Evolutionary conservation across 148 eudicot species (phyloP).

Genomic region (Rhododendron ovatum): DNA sequence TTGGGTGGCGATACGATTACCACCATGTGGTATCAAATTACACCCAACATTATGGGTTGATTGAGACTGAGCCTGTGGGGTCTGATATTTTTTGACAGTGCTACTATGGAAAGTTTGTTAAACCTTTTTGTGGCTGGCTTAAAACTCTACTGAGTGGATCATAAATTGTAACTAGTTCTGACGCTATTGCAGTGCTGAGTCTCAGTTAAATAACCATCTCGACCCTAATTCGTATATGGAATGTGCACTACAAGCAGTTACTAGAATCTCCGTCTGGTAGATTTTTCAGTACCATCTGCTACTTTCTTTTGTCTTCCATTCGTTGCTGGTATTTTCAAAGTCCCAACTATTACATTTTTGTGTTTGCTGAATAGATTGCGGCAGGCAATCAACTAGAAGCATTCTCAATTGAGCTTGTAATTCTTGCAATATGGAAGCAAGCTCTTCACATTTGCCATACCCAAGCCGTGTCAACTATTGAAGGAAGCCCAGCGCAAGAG

Average conservation of each 20-base stretch:
- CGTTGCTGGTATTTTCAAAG: not conserved
- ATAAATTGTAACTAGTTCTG: not conserved
- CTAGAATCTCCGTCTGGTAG: not conserved
- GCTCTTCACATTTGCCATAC: slow-evolving; percentile 72
- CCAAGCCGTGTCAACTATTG: slow-evolving; percentile 58
- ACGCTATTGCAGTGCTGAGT: not conserved
- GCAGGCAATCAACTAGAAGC: slow-evolving; percentile 66
- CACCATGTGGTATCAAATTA: not conserved
- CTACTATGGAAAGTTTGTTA: not conserved
- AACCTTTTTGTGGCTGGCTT: not conserved
- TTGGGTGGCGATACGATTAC: not conserved
- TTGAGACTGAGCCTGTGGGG: not conserved
- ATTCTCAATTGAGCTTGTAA: slow-evolving; percentile 76
- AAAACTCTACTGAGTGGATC: not conserved
- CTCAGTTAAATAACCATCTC: not conserved
- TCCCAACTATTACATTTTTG: slow-evolving; percentile 1
- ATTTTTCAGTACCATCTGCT: not conserved
- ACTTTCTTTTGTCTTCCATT: not conserved
- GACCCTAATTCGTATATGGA: not conserved
- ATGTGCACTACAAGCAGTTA: not conserved
- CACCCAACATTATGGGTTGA: not conserved
- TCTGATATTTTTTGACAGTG: not conserved
- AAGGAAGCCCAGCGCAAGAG: slow-evolving; percentile 58
- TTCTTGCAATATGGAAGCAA: slow-evolving; percentile 85
- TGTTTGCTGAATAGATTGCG: slow-evolving; percentile 35